These are phyloP conservation scores for Aureobasidium pullulans DNA, from an alignment of 2,329 filamentous ascomycete genomes.

Conservation along the genomic window DNA sequence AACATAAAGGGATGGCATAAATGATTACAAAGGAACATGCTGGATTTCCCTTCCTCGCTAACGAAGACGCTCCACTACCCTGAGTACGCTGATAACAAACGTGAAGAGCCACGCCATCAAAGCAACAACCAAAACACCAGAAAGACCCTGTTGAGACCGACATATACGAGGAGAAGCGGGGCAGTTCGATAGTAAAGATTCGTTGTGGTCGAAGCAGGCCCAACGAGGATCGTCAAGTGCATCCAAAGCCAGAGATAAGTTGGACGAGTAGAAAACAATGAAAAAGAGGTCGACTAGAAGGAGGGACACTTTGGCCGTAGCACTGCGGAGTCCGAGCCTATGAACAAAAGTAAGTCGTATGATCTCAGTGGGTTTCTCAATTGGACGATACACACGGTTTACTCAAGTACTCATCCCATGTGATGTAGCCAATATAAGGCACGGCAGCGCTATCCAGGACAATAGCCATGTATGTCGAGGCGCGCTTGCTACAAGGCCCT, in stretches of 20 bases:
- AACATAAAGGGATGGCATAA: not conserved
- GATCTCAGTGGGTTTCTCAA: not conserved
- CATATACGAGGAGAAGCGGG: constrained; percentile 44
- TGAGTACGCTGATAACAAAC: constrained; percentile 64
- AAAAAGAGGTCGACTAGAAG: constrained; percentile 91
- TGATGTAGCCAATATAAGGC: constrained; percentile 87
- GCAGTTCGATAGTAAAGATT: constrained; percentile 26
- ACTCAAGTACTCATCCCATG: constrained; percentile 91
- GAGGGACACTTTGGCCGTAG: constrained; percentile 78
- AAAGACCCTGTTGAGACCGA: constrained; percentile 60
- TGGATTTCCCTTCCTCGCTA: not conserved
- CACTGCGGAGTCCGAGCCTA: constrained; percentile 68
- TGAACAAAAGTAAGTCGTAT: constrained; percentile 11
- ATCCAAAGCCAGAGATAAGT: constrained; percentile 82
- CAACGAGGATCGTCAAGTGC: constrained; percentile 60
- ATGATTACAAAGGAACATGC: constrained; percentile 9
- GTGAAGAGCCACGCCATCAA: constrained; percentile 85
- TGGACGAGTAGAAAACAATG: constrained; percentile 94
- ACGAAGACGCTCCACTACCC: constrained; percentile 31
- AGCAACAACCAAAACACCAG: constrained; percentile 70
- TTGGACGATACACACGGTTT: constrained; percentile 51
- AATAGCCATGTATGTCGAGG: constrained; percentile 79
- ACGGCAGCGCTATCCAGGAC: constrained; percentile 83
- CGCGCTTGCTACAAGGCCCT: constrained; percentile 33
- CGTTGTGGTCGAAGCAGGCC: constrained; percentile 32